Evolutionary conservation across 805 yeast species (phyloP), one percentile per base, ranked within the genome.

Genomic region (Nakazawaea peltata): DNA sequence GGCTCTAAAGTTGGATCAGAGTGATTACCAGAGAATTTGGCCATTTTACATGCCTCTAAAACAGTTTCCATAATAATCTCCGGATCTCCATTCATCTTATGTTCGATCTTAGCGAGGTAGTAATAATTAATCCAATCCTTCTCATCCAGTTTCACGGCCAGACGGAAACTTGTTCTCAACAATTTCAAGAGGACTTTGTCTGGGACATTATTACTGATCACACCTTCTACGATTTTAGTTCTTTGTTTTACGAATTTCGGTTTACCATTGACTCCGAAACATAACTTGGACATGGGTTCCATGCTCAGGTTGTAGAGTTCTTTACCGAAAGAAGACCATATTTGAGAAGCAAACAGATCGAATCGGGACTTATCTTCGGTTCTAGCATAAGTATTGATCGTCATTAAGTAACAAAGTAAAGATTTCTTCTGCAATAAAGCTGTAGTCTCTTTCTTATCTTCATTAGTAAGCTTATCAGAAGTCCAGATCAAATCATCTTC

Each of bases 401-500:
- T 87, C 83, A 81, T 80, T 16, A 78, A 50, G 45, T 80, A 86
- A 41, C 94, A 79, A 2, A 86, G 45, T 2, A 90, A 54, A 0
- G 95, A 67, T 46, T 70, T 79, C 39, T 81, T 67, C 53, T 86
- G 95, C 3, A 72, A 50, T 5, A 67, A 56, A 0, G 87, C 85
- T 0, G 86, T 80, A 0, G 58, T 53, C 3, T 58, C 57, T 47
- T 80, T 80, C 41, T 77, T 67, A 5, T 81, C 92, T 0, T 65
- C 49, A 0, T 71, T 64, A 34, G 78, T 78, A 25, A 86, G 57
- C 48, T 82, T 82, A 47, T 88, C 96, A 0, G 95, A 77, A 1
- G 90, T 82, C 94, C 95, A 86, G n/a, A 84, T 75, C 37, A 92
- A 57, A 43, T 85, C 95, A 53, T 87, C 95, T 44, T 90, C 97